Conservation (phyloP, 495 filamentous ascomycete genomes). For the Polyplosphaeria fusca region DNA sequence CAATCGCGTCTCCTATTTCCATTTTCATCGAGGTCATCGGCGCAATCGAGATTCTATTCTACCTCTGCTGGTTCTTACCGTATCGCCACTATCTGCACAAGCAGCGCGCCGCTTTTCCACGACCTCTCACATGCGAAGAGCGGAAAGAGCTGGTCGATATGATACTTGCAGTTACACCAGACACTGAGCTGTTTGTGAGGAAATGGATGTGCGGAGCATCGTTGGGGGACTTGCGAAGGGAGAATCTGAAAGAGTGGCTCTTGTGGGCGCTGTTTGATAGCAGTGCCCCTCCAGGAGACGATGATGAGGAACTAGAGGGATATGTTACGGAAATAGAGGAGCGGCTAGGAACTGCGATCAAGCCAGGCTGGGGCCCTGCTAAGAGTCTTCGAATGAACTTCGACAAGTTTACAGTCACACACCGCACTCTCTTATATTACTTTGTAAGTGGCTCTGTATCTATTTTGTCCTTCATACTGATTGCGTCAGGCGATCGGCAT, state of each 20-base stretch:
- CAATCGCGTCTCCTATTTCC: slow-evolving; percentile 8
- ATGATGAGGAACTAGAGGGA: slow-evolving; percentile 12
- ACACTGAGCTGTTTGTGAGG: background rate
- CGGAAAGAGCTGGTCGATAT: background rate
- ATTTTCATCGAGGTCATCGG: slow-evolving; percentile 9
- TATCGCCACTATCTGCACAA: slow-evolving; percentile 16
- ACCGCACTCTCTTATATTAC: slow-evolving; percentile 9
- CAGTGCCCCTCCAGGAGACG: background rate
- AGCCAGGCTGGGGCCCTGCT: slow-evolving; percentile 5
- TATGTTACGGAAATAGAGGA: slow-evolving; percentile 2
- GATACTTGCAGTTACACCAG: background rate
- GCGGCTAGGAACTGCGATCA: background rate
- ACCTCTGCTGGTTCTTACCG: slow-evolving; percentile 8
- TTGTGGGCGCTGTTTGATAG: slow-evolving; percentile 13
- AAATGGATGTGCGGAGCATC: slow-evolving; percentile 9
- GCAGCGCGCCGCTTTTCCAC: background rate
- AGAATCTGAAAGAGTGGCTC: slow-evolving; percentile 17
- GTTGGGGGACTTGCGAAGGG: slow-evolving; percentile 4
- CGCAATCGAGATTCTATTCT: slow-evolving; percentile 9
- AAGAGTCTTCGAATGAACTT: slow-evolving; percentile 16
- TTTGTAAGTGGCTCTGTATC: background rate
- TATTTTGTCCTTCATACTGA: background rate
- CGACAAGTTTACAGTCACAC: background rate
- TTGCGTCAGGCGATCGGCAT: slow-evolving; percentile 21
- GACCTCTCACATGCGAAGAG: background rate